Conservation (phyloP, 1,284 basidiomycete genomes). For the Marasmius tenuissimus region DNA sequence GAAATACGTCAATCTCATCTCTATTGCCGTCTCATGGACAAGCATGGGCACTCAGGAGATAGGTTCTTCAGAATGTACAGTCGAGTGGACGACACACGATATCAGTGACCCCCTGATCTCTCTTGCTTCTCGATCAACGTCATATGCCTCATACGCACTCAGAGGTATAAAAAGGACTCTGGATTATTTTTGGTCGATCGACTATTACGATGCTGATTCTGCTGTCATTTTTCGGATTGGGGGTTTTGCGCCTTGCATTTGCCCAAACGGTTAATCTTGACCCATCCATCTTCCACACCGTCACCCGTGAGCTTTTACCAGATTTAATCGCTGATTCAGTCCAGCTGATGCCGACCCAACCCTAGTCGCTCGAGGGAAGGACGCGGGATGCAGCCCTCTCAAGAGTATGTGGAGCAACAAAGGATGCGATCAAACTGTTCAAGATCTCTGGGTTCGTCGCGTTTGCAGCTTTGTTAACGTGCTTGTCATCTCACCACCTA, state of each 20-base stretch:
- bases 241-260: neutral
- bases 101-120: too few species aligned
- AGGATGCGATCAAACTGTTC: slow-evolving; percentile 13
- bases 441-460: slow-evolving; percentile 11
- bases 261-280: slow-evolving; percentile 12
- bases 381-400: slow-evolving; percentile 11
- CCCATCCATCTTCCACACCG: slow-evolving; percentile 14
- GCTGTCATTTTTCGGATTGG: neutral
- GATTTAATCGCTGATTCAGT: neutral
- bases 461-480: neutral
- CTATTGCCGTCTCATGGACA: too few species aligned
- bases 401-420: slow-evolving; percentile 12
- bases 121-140: too few species aligned
- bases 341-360: neutral
- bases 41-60: too few species aligned
- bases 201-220: neutral
- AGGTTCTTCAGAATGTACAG: too few species aligned
- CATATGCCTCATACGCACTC: too few species aligned
- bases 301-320: slow-evolving; percentile 4
- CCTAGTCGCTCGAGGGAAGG: slow-evolving; percentile 14
- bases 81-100: too few species aligned
- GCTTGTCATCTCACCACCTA: neutral
- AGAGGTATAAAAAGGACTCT: neutral
- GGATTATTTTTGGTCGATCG: neutral
- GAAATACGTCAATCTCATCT: too few species aligned